A percentile compares a stretch with the other conserved stretches of the same genome.
These are phyloP conservation scores for Camelina neglecta DNA, from an alignment of 345 rosid genomes.

Conservation along the genomic window DNA sequence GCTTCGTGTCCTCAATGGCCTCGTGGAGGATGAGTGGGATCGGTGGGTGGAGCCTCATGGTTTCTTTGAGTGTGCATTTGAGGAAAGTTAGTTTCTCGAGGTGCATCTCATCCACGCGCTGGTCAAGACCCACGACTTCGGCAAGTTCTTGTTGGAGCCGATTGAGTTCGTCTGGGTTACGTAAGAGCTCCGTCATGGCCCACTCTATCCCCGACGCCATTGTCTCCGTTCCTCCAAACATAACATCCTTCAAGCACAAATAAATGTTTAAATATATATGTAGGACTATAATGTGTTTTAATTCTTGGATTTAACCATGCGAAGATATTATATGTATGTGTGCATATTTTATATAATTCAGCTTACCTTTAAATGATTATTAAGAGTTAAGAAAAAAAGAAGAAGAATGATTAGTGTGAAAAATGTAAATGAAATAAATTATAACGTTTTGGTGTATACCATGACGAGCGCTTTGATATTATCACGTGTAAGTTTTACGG, in stretches of 20 bases:
- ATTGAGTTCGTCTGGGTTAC: constrained; percentile 64
- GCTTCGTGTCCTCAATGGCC: constrained; percentile 66
- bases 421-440: neutral
- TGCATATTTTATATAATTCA: neutral
- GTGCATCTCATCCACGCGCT: constrained; percentile 74
- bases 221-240: constrained; percentile 98
- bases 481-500: constrained; percentile 68
- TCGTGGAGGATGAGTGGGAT: constrained; percentile 95
- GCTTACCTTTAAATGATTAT: neutral
- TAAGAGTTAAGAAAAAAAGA: no score
- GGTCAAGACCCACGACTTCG: constrained; percentile 78
- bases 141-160: constrained; percentile 73
- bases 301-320: neutral
- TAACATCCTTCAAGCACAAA: constrained; percentile 62
- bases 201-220: constrained; percentile 96
- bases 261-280: neutral
- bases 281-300: neutral
- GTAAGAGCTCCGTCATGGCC: constrained; percentile 83
- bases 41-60: constrained; percentile 90
- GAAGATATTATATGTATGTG: no score
- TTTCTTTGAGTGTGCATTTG: constrained; percentile 73
- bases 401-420: neutral
- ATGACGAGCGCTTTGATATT: constrained; percentile 94
- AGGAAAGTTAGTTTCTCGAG: constrained; percentile 67
- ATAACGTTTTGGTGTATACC: constrained; percentile 51